Conservation (phyloP, 2,329 filamentous ascomycete genomes). For the Arthroderma uncinatum region DNA sequence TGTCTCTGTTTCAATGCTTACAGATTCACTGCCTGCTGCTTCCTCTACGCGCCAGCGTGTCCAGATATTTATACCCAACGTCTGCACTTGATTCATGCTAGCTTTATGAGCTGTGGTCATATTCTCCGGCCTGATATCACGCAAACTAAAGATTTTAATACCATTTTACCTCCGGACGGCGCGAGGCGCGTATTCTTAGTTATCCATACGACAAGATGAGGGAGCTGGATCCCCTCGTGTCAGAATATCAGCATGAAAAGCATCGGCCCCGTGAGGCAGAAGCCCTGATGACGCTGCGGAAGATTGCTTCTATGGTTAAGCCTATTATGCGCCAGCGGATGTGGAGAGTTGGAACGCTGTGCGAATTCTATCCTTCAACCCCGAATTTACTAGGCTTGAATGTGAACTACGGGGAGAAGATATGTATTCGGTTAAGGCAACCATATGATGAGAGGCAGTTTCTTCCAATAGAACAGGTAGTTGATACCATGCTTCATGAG, state of each 20-base stretch:
- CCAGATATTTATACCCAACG: not conserved
- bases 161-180: not conserved
- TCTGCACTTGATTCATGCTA: not conserved
- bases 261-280: conserved; percentile 40
- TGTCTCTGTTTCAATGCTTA: not conserved
- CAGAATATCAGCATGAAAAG: conserved; percentile 44
- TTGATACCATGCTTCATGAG: conserved; percentile 91
- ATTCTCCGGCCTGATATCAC: not conserved
- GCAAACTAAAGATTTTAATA: not conserved
- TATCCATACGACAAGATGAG: conserved; percentile 19
- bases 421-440: conserved; percentile 72
- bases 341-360: conserved; percentile 68
- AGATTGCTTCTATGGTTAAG: conserved; percentile 79
- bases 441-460: conserved; percentile 64
- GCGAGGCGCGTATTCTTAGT: not conserved
- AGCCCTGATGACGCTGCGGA: conserved; percentile 54
- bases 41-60: not conserved
- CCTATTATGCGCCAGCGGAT: conserved; percentile 81
- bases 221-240: conserved; percentile 40
- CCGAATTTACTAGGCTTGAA: conserved; percentile 70
- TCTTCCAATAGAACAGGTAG: conserved; percentile 63
- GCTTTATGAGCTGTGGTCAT: not conserved
- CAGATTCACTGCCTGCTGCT: not conserved
- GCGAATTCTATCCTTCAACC: conserved; percentile 74
- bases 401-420: conserved; percentile 62